Evolutionary conservation across 495 filamentous ascomycete genomes (phyloP).

Genomic region (Achaetomiella virescens): DNA sequence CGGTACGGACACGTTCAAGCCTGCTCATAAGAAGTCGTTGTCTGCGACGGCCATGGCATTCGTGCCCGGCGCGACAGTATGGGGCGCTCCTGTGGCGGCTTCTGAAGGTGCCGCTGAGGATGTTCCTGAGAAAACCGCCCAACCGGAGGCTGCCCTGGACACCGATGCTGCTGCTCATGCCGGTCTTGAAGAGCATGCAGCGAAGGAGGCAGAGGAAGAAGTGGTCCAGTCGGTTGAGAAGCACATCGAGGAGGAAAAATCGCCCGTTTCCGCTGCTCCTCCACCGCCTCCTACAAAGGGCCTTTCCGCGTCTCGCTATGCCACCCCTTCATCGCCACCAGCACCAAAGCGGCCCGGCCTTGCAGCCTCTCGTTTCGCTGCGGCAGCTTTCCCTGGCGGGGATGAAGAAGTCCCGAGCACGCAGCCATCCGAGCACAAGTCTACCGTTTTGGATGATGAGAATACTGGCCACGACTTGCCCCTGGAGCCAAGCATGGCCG

Average conservation of each 20-base stretch:
- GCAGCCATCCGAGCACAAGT: conserved; percentile 13
- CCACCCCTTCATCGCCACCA: conserved; percentile 30
- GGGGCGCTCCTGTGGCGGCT: conserved; percentile 30
- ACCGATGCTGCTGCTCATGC: conserved; percentile 17
- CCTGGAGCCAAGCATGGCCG: conserved; percentile 59
- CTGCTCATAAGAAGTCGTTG: conserved; percentile 52
- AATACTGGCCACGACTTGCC: conserved; percentile 7
- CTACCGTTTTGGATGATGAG: conserved; percentile 9
- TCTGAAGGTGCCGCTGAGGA: conserved; percentile 35
- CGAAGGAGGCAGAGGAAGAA: not conserved
- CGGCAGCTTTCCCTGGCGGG: conserved; percentile 11
- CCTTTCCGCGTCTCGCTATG: conserved; percentile 37
- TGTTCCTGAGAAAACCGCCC: conserved; percentile 26
- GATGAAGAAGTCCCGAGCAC: conserved; percentile 19
- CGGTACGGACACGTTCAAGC: conserved; percentile 31
- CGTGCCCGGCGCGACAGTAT: conserved; percentile 49
- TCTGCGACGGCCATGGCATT: conserved; percentile 66
- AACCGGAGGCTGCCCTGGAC: conserved; percentile 15
- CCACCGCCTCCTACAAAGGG: conserved; percentile 24
- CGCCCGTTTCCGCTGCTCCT: not conserved
- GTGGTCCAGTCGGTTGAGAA: conserved; percentile 15
- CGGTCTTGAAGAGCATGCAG: not conserved
- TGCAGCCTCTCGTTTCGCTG: conserved; percentile 31
- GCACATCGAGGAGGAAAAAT: conserved; percentile 4
- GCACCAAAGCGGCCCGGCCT: conserved; percentile 29